Evolutionary conservation across 2,329 filamentous ascomycete species (phyloP), one percentile per base, ranked within the genome.

Genomic region (Hypomyces perniciosus): DNA sequence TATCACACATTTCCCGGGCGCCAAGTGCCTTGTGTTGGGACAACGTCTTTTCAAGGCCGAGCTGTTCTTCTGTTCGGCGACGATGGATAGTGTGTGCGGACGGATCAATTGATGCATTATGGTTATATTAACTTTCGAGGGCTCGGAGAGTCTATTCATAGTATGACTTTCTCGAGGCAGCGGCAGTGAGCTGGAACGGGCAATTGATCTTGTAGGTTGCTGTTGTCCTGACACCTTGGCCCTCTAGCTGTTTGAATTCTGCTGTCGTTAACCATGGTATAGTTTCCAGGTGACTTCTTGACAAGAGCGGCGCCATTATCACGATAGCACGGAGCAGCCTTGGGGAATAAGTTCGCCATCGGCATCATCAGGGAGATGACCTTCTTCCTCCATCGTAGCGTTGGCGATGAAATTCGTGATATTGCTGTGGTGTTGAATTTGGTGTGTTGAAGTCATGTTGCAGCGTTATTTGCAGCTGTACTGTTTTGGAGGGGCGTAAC

Each of bases 401-500:
- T 20, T 20, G 20, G 20, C 20, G 20, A 20, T 20, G 3, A 20
- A 20, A 20, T 20, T 20, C 20, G 20, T 20, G 20, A 20, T 20
- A 20, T 3, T 20, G 20, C 20, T 20, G 20, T 20, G 20, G 20
- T 20, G 8, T 31, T 39, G 26, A 26, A 52, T 42, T 42, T 43
- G 35, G 54, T 42, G 46, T 43, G 54, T 51, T n/a, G 35, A 40
- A 41, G n/a, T 50, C 35, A 49, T 51, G 12, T 30, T 7, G 4
- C 30, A 46, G 56, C 41, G n/a, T n/a, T 44, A 30, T 50, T 56
- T 54, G 42, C 34, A 38, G 33, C 5, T 37, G 34, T 38, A 13
- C 41, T 33, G 26, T 38, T 8, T 1, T 20, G 20, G 20, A 20
- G 20, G 20, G 20, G 20, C 20, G 3, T 20, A 20, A 20, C 3